Percentiles rank a stretch among this genome's conserved stretches.
Conservation (phyloP, 345 rosid species). For the Brassica cretica region DNA sequence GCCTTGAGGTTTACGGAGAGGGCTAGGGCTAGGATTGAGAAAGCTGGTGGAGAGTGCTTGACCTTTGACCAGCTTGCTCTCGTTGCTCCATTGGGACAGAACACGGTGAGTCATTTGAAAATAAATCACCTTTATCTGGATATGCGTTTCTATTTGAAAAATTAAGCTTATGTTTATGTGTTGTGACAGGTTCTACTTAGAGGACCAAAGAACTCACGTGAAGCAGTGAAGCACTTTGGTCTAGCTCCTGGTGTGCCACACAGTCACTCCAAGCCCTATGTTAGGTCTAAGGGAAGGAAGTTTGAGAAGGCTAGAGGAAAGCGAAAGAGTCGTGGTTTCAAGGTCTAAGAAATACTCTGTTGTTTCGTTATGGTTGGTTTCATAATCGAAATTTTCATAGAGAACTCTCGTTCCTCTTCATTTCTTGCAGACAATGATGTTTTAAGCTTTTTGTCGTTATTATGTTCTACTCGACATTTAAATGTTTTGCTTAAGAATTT, state of each 20-base stretch:
- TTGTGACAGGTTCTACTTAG: slow-evolving; percentile 65
- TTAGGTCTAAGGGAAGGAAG: slow-evolving; percentile 79
- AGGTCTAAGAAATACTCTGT: slow-evolving; percentile 42
- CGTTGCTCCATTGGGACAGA: slow-evolving; percentile 89
- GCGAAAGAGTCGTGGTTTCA: slow-evolving; percentile 75
- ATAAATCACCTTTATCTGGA: not conserved
- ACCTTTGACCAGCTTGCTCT: slow-evolving; percentile 94
- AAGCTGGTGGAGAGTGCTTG: slow-evolving; percentile 94
- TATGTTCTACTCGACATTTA: slow-evolving; percentile 19
- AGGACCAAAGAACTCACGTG: slow-evolving; percentile 91
- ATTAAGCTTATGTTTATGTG: not conserved
- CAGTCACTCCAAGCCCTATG: slow-evolving; percentile 84
- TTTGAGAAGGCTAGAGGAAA: slow-evolving; percentile 85
- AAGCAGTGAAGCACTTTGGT: slow-evolving; percentile 95
- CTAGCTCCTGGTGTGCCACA: slow-evolving; percentile 95
- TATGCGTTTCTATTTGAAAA: not conserved
- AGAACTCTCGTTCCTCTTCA: slow-evolving; percentile 19
- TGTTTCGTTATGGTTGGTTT: slow-evolving; percentile 22
- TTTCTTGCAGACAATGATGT: slow-evolving; percentile 22
- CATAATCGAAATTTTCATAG: slow-evolving; percentile 42
- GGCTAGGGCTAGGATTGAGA: slow-evolving; percentile 90
- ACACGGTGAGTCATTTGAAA: slow-evolving; percentile 54
- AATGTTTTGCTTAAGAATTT: not conserved
- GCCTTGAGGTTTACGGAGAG: slow-evolving; percentile 90
- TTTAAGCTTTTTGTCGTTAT: not conserved